Conservation (phyloP, 805 yeast genomes). For the Soucietia sequanensis region DNA sequence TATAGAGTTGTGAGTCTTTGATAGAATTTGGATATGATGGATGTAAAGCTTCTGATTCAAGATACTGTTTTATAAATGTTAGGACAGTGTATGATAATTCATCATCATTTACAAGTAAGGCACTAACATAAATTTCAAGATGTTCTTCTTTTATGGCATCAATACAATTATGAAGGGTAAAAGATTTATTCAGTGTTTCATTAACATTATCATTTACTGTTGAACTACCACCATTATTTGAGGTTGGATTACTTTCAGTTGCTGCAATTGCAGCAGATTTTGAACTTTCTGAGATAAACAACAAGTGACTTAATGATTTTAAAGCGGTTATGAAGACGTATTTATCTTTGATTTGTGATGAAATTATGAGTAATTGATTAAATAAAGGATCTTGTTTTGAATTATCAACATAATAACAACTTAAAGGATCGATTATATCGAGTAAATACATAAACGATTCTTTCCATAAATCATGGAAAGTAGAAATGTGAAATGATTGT, state of each 20-base stretch:
- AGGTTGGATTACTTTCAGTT: constrained; percentile 37
- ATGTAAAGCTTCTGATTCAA: constrained; percentile 56
- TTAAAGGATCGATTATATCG: constrained; percentile 81
- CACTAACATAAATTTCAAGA: constrained; percentile 56
- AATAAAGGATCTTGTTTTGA: constrained; percentile 69
- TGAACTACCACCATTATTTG: constrained; percentile 13
- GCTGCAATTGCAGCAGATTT: constrained; percentile 8
- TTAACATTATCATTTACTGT: constrained; percentile 9
- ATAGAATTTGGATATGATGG: constrained; percentile 26
- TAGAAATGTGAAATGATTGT: constrained; percentile 15
- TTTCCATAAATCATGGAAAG: constrained; percentile 34
- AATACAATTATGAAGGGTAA: constrained; percentile 35
- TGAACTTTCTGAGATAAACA: constrained; percentile 40
- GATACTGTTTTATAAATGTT: constrained; percentile 79
- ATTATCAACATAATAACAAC: constrained; percentile 79
- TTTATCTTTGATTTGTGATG: constrained; percentile 61
- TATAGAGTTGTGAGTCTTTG: constrained; percentile 29
- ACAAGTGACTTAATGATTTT: constrained; percentile 75
- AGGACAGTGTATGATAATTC: constrained; percentile 72
- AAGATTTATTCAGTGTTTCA: constrained; percentile 8
- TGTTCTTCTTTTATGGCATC: constrained; percentile 34
- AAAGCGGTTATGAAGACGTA: constrained; percentile 64
- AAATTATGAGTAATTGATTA: constrained; percentile 49
- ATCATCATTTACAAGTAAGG: constrained; percentile 62
- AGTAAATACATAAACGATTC: constrained; percentile 67